Percentiles rank a stretch among this genome's conserved stretches.
These are phyloP conservation scores for Tuber umbilicatum DNA, from an alignment of 495 filamentous ascomycete species.

Conservation along the genomic window DNA sequence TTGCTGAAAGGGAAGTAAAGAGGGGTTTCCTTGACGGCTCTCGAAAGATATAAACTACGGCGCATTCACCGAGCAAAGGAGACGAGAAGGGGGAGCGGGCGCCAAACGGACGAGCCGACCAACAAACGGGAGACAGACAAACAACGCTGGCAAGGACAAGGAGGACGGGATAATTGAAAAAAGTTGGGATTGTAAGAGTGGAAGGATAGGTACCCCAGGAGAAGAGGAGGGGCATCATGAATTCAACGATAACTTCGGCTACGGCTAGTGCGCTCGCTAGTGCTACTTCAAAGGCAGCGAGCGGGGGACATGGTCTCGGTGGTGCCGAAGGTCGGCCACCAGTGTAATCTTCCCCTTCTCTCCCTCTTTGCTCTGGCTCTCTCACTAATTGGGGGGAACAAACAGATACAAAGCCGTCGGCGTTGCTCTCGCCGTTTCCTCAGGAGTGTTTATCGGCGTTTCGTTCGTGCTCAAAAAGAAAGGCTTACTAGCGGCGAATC, in stretches of 20 bases:
- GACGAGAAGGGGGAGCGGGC: not conserved
- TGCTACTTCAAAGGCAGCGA: not conserved
- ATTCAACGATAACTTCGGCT: constrained; percentile 10
- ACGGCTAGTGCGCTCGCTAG: not conserved
- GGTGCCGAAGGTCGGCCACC: constrained; percentile 19
- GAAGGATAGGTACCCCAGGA: not conserved
- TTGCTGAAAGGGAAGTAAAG: not conserved
- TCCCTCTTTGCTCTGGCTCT: constrained; percentile 9
- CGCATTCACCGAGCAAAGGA: not conserved
- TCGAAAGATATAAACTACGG: not conserved
- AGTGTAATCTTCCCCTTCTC: constrained; percentile 20
- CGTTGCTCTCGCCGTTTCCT: constrained; percentile 76
- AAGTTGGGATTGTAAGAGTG: not conserved
- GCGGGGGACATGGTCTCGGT: constrained; percentile 1
- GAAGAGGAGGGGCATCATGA: constrained; percentile 1
- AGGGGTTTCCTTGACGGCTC: not conserved
- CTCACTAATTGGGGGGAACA: not conserved
- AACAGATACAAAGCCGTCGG: constrained; percentile 74
- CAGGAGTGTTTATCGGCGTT: constrained; percentile 86
- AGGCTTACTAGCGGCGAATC: constrained; percentile 82
- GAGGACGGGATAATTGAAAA: not conserved
- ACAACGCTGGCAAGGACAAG: not conserved
- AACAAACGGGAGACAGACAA: not conserved
- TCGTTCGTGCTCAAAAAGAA: constrained; percentile 96
- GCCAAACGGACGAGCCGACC: not conserved